Evolutionary conservation across 805 yeast species (phyloP).

Genomic region (Saccharomycopsis fibuligera): DNA sequence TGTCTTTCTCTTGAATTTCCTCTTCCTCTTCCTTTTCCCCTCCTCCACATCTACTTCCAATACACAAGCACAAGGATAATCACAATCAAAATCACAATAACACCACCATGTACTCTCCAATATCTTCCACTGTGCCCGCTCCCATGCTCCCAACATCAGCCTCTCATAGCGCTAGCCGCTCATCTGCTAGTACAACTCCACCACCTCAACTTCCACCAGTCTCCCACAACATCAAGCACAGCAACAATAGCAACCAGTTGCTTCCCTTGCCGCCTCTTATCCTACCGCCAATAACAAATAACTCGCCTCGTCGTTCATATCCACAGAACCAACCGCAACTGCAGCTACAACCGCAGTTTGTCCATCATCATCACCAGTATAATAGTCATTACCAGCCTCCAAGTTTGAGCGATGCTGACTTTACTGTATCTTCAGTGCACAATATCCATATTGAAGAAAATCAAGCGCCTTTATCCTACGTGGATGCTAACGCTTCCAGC

Average conservation of each 20-base stretch:
- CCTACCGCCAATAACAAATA: neutral
- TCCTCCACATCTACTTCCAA: no score
- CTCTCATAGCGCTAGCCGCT: neutral
- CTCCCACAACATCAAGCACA: neutral
- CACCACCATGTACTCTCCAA: no score
- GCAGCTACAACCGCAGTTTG: neutral
- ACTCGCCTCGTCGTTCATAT: neutral
- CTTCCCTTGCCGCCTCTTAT: neutral
- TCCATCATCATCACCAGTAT: neutral
- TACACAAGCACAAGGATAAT: no score
- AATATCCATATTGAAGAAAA: no score
- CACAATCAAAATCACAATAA: no score
- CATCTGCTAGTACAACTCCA: neutral
- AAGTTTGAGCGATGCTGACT: neutral
- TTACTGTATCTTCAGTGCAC: no score
- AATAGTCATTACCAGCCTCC: neutral
- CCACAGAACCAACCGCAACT: neutral
- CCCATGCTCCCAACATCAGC: neutral
- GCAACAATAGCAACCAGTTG: neutral
- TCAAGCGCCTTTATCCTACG: no score
- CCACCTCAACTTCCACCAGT: no score
- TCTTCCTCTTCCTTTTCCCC: no score
- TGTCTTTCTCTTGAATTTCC: no score
- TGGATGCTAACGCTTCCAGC: neutral
- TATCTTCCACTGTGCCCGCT: neutral